phyloP scores from a whole-genome alignment of 2,329 filamentous ascomycete genomes.

The Phialocephala subalpina region DNA sequence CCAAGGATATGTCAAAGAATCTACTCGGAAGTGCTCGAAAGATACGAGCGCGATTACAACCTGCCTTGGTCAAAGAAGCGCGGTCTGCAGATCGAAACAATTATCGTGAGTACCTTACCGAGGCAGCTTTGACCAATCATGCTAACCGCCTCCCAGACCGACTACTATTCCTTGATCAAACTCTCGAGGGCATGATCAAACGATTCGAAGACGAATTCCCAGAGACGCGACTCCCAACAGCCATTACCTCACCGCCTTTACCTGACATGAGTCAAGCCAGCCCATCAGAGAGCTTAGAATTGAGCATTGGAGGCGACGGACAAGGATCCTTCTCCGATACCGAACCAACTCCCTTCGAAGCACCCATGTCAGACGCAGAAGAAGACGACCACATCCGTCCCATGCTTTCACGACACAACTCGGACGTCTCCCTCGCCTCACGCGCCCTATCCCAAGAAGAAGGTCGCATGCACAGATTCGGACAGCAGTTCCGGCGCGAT shows the following conservation, averaged over 20 bases:
- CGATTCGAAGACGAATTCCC: constrained; percentile 97
- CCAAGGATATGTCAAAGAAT: constrained; percentile 93
- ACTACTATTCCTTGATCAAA: constrained; percentile 86
- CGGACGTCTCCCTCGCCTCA: constrained; percentile 72
- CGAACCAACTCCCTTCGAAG: constrained; percentile 33
- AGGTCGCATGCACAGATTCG: constrained; percentile 73
- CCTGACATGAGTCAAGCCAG: constrained; percentile 27
- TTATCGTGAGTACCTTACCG: constrained; percentile 67
- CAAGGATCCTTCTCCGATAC: constrained; percentile 33
- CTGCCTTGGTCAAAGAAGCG: constrained; percentile 80
- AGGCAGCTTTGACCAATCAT: constrained; percentile 8
- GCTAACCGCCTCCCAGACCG: constrained; percentile 58
- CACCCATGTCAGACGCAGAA: constrained; percentile 50
- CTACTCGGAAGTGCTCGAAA: constrained; percentile 87
- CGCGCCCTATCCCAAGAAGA: constrained; percentile 73
- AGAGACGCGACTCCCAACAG: constrained; percentile 68
- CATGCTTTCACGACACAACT: constrained; percentile 63
- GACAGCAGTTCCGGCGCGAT: constrained; percentile 71
- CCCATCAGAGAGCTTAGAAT: constrained; percentile 47
- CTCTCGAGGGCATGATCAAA: constrained; percentile 88
- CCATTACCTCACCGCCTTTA: constrained; percentile 32
- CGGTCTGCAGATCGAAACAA: constrained; percentile 75
- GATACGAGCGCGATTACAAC: constrained; percentile 83
- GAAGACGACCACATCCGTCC: constrained; percentile 50
- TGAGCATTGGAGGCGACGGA: constrained; percentile 17